Percentiles rank a stretch among this genome's conserved stretches.
Conservation (phyloP, 805 yeast species). For the Teunomyces tritomae region DNA sequence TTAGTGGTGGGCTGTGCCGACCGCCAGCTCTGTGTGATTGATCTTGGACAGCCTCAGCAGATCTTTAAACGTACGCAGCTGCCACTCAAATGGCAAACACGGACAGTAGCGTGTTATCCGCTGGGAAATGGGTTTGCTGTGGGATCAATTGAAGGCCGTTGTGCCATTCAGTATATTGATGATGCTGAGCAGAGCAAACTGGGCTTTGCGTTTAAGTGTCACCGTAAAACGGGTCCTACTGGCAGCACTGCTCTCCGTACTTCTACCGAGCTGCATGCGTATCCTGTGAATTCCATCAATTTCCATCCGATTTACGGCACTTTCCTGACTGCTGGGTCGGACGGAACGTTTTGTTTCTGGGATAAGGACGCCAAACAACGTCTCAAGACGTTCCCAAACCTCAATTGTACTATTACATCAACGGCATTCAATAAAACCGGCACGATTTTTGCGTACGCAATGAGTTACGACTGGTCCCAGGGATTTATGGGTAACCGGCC, state of each 20-base stretch:
- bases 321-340: constrained; percentile 90
- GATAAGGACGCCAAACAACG: constrained; percentile 90
- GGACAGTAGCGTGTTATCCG: constrained; percentile 81
- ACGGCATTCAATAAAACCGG: constrained; percentile 84
- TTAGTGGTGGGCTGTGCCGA: constrained; percentile 95
- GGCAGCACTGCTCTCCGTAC: constrained; percentile 18
- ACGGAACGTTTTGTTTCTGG: constrained; percentile 94
- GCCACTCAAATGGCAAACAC: constrained; percentile 87
- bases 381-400: constrained; percentile 71
- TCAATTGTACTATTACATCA: constrained; percentile 67
- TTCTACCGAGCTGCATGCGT: constrained; percentile 58
- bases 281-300: constrained; percentile 72
- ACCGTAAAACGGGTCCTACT: constrained; percentile 60
- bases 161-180: constrained; percentile 90
- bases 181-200: constrained; percentile 67
- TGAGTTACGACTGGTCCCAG: constrained; percentile 94
- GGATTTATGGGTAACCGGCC: constrained; percentile 78
- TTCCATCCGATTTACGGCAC: constrained; percentile 93
- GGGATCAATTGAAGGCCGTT: constrained; percentile 93
- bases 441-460: constrained; percentile 81
- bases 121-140: constrained; percentile 90
- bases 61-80: constrained; percentile 72
- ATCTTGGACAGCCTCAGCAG: constrained; percentile 77
- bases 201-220: constrained; percentile 94
- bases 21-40: constrained; percentile 71